Percentiles rank a stretch among this genome's conserved stretches.
Evolutionary conservation across 441 rosid species (phyloP).

Genomic region (Omphalea diandra): DNA sequence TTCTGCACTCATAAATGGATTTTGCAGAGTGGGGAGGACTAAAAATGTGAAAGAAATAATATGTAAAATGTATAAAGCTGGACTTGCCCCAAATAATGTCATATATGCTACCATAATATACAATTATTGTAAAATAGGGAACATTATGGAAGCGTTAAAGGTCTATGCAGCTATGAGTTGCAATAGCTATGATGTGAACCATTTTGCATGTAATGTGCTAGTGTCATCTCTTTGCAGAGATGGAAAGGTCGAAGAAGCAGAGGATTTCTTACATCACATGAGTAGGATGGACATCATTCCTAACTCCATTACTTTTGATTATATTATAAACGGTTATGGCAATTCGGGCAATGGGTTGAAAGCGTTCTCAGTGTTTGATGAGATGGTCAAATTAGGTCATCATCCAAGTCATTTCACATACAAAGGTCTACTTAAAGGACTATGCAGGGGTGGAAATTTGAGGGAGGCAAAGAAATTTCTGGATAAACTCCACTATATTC

Average conservation of each 20-base stretch:
- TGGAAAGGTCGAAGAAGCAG: constrained; percentile 69
- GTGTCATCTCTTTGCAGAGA: constrained; percentile 62
- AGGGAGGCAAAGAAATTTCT: constrained; percentile 63
- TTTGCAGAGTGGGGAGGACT: constrained; percentile 49
- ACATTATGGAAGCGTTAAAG: constrained; percentile 56
- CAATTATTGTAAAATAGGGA: constrained; percentile 54
- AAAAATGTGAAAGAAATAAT: constrained; percentile 51
- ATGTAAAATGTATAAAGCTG: constrained; percentile 63
- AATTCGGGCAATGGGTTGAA: constrained; percentile 52
- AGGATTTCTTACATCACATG: constrained; percentile 61
- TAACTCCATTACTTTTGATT: constrained; percentile 56
- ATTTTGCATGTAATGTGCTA: constrained; percentile 53
- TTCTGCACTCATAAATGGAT: constrained; percentile 80
- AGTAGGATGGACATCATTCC: constrained; percentile 42
- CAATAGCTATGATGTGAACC: constrained; percentile 43
- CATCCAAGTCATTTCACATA: constrained; percentile 65
- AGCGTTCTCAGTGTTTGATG: constrained; percentile 69
- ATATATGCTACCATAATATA: constrained; percentile 59
- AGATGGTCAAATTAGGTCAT: constrained; percentile 66
- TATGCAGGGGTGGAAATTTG: constrained; percentile 67
- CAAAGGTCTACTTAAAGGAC: constrained; percentile 74
- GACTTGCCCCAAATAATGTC: constrained; percentile 55
- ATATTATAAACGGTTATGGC: constrained; percentile 64
- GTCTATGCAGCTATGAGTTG: constrained; percentile 55
- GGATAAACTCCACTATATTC: constrained; percentile 46